phyloP scores from a whole-genome alignment of 805 yeast genomes.

The Helenozyma baotianmanensis region DNA sequence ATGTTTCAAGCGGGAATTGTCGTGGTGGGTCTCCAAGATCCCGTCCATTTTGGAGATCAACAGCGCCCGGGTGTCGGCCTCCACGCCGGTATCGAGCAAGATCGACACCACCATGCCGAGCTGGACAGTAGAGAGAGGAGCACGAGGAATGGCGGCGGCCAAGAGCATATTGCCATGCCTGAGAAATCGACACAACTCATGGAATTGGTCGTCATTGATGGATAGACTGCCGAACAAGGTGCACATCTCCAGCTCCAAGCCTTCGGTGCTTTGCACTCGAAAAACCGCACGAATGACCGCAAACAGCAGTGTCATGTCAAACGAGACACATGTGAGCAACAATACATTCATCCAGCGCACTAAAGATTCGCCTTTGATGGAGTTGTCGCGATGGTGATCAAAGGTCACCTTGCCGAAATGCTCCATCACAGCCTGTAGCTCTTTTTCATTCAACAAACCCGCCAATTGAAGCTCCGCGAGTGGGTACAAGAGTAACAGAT shows the following conservation, averaged over 20 bases:
- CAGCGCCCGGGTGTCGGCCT: slow-evolving; percentile 25
- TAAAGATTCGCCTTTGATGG: slow-evolving; percentile 35
- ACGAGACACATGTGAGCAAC: no score
- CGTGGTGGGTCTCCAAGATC: no score
- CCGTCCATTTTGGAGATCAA: no score
- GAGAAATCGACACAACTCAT: slow-evolving; percentile 34
- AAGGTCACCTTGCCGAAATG: no score
- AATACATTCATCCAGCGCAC: slow-evolving; percentile 18
- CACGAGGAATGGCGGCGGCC: slow-evolving; percentile 32
- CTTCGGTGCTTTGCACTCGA: no score
- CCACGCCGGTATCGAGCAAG: slow-evolving; percentile 21
- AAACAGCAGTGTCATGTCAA: no score
- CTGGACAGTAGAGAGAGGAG: slow-evolving; percentile 9
- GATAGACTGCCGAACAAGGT: slow-evolving; percentile 13
- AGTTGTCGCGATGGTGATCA: slow-evolving; percentile 30
- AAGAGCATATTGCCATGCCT: slow-evolving; percentile 34
- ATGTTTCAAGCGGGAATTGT: no score
- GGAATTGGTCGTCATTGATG: slow-evolving; percentile 9
- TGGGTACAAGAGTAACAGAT: no score
- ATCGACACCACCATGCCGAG: slow-evolving; percentile 21
- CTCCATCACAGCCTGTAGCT: no score
- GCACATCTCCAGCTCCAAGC: slow-evolving; percentile 9
- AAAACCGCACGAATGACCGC: no score
- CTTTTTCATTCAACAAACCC: no score
- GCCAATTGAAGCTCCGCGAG: no score